Conservation (phyloP, 805 yeast species). For the Suhomyces prunicola region DNA sequence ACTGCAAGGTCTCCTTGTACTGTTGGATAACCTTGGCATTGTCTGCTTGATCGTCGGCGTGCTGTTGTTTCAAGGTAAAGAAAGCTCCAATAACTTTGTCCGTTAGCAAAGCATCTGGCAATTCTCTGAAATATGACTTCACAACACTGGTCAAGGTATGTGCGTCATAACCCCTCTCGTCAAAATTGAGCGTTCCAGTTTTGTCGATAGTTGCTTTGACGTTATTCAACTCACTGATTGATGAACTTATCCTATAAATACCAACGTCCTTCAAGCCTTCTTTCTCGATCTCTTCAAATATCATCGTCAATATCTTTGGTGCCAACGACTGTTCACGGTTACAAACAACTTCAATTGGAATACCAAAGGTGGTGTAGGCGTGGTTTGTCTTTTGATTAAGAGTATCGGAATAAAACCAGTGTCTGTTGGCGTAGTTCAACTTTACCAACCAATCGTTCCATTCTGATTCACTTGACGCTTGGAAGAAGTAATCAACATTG, state of each 20-base stretch:
- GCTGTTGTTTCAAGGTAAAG: constrained; percentile 31
- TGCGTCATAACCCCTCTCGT: constrained; percentile 59
- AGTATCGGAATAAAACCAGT: constrained; percentile 51
- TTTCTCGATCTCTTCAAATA: constrained; percentile 75
- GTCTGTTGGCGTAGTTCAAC: constrained; percentile 46
- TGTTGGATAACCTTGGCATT: constrained; percentile 11
- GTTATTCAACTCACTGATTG: constrained; percentile 44
- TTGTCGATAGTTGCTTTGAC: constrained; percentile 45
- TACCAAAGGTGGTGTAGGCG: constrained; percentile 64
- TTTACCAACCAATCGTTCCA: constrained; percentile 70
- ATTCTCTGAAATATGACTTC: constrained; percentile 76
- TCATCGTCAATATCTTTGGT: constrained; percentile 64
- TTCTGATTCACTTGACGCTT: constrained; percentile 59
- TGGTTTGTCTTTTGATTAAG: constrained; percentile 25
- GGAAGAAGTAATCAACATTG: constrained; percentile 59
- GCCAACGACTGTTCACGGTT: constrained; percentile 58
- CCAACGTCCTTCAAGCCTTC: constrained; percentile 91
- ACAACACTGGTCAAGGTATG: constrained; percentile 88
- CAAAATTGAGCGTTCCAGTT: constrained; percentile 47
- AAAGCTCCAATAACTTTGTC: constrained; percentile 62
- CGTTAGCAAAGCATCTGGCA: constrained; percentile 81
- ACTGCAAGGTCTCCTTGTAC: constrained; percentile 29
- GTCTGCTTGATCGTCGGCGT: constrained; percentile 12
- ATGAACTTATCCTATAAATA: constrained; percentile 68
- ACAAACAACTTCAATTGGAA: constrained; percentile 76